These are phyloP conservation scores for Boletus vinaceobasis DNA, from an alignment of 768 basidiomycete genomes.

Conservation along the genomic window DNA sequence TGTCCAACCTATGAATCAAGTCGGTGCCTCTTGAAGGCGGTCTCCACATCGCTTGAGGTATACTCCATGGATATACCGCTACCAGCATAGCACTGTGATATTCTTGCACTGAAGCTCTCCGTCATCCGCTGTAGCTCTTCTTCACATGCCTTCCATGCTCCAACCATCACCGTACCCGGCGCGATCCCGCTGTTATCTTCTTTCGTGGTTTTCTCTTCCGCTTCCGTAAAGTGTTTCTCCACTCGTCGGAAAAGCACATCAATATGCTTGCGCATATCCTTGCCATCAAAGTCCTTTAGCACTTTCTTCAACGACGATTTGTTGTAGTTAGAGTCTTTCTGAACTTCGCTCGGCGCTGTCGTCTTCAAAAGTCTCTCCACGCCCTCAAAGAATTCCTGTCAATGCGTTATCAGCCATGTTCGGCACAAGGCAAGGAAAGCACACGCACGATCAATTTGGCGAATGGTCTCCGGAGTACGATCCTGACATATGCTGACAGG, in stretches of 20 bases:
- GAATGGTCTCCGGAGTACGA: conserved; percentile 84
- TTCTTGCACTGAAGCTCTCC: conserved; percentile 61
- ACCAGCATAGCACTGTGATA: conserved; percentile 78
- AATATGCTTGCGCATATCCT: conserved; percentile 86
- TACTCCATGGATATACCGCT: conserved; percentile 74
- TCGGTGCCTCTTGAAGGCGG: conserved; percentile 68
- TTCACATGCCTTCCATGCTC: conserved; percentile 91
- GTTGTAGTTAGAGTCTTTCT: conserved; percentile 71
- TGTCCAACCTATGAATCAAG: conserved; percentile 20
- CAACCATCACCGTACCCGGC: conserved; percentile 65
- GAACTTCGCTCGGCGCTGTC: conserved; percentile 72
- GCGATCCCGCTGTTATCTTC: conserved; percentile 53
- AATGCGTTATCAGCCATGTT: conserved; percentile 4
- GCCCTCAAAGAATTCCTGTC: conserved; percentile 91
- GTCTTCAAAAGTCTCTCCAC: conserved; percentile 84
- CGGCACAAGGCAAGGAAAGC: background rate
- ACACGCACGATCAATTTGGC: conserved; percentile 77
- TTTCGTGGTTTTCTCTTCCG: conserved; percentile 59
- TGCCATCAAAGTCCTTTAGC: conserved; percentile 78
- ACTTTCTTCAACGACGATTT: conserved; percentile 78
- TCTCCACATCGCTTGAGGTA: conserved; percentile 67
- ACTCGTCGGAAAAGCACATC: conserved; percentile 87
- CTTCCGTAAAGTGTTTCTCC: conserved; percentile 93
- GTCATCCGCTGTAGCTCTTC: conserved; percentile 76
- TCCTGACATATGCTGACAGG: conserved; percentile 77